Evolutionary conservation across 768 basidiomycete genomes (phyloP).

Genomic region (Sarcodon aspratus): DNA sequence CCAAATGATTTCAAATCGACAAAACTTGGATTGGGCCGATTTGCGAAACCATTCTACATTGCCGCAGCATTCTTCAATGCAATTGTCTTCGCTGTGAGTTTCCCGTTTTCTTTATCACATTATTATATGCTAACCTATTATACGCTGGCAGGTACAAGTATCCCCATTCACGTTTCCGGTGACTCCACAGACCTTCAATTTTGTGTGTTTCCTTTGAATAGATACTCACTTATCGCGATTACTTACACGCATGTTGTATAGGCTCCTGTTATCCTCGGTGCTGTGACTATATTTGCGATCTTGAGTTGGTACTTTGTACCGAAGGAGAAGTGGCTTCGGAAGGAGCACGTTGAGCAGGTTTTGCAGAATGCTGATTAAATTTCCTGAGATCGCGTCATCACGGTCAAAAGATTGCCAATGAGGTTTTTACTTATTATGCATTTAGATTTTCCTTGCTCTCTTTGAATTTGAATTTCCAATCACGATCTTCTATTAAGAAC

Average conservation of each 20-base stretch:
- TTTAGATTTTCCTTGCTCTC: too few species aligned
- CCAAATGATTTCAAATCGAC: conserved; percentile 64
- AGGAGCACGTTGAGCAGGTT: conserved; percentile 45
- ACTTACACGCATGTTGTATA: conserved; percentile 13
- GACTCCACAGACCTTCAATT: conserved; percentile 69
- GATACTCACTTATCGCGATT: neutral
- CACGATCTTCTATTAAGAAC: too few species aligned
- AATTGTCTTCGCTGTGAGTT: conserved; percentile 59
- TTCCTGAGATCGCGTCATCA: neutral
- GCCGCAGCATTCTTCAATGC: conserved; percentile 61
- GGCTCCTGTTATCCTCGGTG: conserved; percentile 72
- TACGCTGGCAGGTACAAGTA: conserved; percentile 47
- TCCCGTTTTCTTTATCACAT: too few species aligned
- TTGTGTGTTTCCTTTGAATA: conserved; percentile 37
- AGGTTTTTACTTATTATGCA: too few species aligned
- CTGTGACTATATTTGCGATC: conserved; percentile 68
- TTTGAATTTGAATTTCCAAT: too few species aligned
- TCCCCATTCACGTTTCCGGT: conserved; percentile 88
- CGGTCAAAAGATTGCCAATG: too few species aligned
- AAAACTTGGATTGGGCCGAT: conserved; percentile 60
- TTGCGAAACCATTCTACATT: conserved; percentile 57
- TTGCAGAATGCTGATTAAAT: conserved; percentile 23
- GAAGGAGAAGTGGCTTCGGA: conserved; percentile 68
- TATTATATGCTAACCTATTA: conserved; percentile 1
- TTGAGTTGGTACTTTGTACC: conserved; percentile 73